Percentiles rank a stretch among this genome's conserved stretches.
These are phyloP conservation scores for Chlamydomonas schloesseri DNA, from an alignment of 139 green algal genomes.

Conservation along the genomic window DNA sequence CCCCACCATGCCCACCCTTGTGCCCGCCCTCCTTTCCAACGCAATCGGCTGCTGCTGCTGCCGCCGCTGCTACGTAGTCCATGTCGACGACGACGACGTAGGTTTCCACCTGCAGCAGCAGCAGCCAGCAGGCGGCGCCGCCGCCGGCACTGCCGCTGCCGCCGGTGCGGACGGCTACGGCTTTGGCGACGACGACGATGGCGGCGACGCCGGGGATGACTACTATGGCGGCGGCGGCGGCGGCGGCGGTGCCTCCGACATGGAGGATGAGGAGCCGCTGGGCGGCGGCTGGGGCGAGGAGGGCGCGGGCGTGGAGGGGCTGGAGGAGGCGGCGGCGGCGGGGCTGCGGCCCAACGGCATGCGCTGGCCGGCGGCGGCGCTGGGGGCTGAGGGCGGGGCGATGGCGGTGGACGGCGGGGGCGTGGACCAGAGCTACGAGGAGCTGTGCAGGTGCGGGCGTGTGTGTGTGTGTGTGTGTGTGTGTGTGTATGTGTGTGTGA, in stretches of 20 bases:
- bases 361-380: not conserved
- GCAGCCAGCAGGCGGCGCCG: no score
- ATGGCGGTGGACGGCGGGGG: slow-evolving; percentile 12
- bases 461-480: no score
- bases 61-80: no score
- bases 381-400: not conserved
- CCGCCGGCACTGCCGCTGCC: no score
- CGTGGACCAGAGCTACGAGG: slow-evolving; percentile 65
- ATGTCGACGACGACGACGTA: slow-evolving; percentile 16
- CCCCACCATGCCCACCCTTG: no score
- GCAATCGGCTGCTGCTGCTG: no score
- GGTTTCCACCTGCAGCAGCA: not conserved
- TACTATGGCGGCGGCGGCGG: not conserved
- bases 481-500: no score
- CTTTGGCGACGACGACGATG: not conserved
- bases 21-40: no score
- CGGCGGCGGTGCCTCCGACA: not conserved
- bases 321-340: not conserved
- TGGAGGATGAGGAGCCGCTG: slow-evolving; percentile 30
- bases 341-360: not conserved
- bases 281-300: slow-evolving; percentile 10
- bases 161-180: not conserved
- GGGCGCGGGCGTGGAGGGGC: not conserved
- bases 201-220: not conserved
- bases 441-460: slow-evolving; percentile 60